A percentile compares a stretch with the other conserved stretches of the same genome.
These are phyloP conservation scores for Besnoitia besnoiti DNA, from an alignment of 169 alveolate species.

Conservation along the genomic window DNA sequence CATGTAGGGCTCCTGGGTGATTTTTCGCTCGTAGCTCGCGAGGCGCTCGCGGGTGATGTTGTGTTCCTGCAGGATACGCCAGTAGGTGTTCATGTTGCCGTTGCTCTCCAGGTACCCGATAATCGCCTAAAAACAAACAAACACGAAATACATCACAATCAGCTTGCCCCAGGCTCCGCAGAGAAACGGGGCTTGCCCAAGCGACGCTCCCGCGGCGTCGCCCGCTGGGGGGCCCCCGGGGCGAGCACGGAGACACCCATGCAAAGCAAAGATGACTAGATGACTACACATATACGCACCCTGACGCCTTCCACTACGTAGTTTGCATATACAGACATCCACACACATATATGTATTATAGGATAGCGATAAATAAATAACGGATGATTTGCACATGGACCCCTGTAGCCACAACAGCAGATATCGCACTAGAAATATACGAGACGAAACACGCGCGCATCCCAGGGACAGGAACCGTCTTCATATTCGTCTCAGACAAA, in stretches of 20 bases:
- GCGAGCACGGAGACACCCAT: background rate
- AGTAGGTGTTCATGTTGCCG: slow-evolving; percentile 84
- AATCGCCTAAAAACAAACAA: slow-evolving; percentile 74
- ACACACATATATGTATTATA: background rate
- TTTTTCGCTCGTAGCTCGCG: slow-evolving; percentile 88
- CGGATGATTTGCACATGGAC: too few species aligned
- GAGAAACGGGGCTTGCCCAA: too few species aligned
- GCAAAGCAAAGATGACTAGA: background rate
- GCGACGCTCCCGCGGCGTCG: background rate
- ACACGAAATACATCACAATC: background rate
- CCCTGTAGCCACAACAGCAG: too few species aligned
- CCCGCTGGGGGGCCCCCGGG: background rate
- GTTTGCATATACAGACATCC: background rate
- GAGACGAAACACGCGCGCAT: too few species aligned
- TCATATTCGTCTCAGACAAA: too few species aligned
- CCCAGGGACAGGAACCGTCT: too few species aligned
- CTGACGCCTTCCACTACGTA: too few species aligned
- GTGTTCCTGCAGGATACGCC: slow-evolving; percentile 82
- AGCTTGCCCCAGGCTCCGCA: background rate
- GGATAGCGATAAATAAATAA: background rate
- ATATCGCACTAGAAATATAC: too few species aligned
- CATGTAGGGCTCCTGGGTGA: slow-evolving; percentile 87
- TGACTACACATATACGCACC: too few species aligned
- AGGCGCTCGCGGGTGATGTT: slow-evolving; percentile 87
- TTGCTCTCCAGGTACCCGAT: slow-evolving; percentile 82